Evolutionary conservation across 495 filamentous ascomycete genomes (phyloP).

Genomic region (Podospora didyma): DNA sequence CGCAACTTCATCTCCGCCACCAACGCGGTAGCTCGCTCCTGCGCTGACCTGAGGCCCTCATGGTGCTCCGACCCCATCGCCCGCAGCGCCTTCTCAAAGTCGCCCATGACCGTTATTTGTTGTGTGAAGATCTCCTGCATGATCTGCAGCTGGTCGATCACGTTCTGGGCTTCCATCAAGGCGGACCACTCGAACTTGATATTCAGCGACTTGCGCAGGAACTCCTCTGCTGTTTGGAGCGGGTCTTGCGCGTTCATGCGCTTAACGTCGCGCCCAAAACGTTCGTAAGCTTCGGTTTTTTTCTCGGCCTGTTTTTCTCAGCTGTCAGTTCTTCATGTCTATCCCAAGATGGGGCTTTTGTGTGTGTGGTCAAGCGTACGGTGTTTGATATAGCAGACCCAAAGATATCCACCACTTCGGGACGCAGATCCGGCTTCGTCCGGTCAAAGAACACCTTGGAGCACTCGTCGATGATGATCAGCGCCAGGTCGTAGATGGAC

Average conservation of each 20-base stretch:
- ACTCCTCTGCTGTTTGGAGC: constrained; percentile 29
- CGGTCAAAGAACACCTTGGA: constrained; percentile 51
- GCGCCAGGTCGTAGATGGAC: constrained; percentile 62
- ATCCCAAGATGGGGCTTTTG: too few species aligned
- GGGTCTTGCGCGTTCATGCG: constrained; percentile 27
- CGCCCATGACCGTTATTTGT: constrained; percentile 55
- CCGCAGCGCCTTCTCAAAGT: constrained; percentile 51
- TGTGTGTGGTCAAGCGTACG: too few species aligned
- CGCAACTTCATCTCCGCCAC: constrained; percentile 23
- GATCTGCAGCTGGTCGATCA: constrained; percentile 39
- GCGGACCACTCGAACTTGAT: constrained; percentile 66
- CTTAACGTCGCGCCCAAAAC: constrained; percentile 23
- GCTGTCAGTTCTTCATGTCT: too few species aligned
- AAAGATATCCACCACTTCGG: constrained; percentile 68
- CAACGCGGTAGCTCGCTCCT: constrained; percentile 14
- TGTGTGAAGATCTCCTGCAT: constrained; percentile 68
- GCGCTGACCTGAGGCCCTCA: constrained; percentile 4
- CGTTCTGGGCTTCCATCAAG: constrained; percentile 62
- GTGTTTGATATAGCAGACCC: constrained; percentile 46
- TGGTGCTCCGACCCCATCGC: constrained; percentile 5
- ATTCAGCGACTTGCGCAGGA: constrained; percentile 55
- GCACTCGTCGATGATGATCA: constrained; percentile 36
- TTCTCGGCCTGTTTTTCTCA: constrained; percentile 16
- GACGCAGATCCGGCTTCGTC: constrained; percentile 54
- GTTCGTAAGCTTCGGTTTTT: constrained; percentile 24